Conservation (phyloP, 495 filamentous ascomycete species). For the Aspergillus biplanus region DNA sequence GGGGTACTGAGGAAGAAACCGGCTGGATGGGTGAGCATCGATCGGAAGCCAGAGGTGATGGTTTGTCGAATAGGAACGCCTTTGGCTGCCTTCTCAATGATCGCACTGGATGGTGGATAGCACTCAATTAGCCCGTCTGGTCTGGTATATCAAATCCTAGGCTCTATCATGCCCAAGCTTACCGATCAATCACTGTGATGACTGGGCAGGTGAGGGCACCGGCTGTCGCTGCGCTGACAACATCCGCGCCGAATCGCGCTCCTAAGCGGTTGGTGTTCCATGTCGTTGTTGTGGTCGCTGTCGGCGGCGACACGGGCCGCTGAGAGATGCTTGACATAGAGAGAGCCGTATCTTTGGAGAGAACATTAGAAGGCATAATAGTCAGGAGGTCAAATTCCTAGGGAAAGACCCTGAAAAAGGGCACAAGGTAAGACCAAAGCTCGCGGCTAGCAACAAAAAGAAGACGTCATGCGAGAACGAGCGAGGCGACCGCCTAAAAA, state of each 20-base stretch:
- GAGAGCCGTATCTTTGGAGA: slow-evolving; percentile 35
- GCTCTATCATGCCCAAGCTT: slow-evolving; percentile 24
- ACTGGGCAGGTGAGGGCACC: slow-evolving; percentile 84
- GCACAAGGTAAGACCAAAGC: background rate
- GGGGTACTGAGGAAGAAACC: slow-evolving; percentile 76
- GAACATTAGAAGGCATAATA: slow-evolving; percentile 41
- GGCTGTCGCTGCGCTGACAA: slow-evolving; percentile 71
- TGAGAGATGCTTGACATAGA: slow-evolving; percentile 33
- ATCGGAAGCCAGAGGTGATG: slow-evolving; percentile 62
- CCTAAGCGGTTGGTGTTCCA: slow-evolving; percentile 82
- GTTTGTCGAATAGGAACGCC: slow-evolving; percentile 70
- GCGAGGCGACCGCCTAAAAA: background rate
- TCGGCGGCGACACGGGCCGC: slow-evolving; percentile 21
- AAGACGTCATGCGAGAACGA: slow-evolving; percentile 22
- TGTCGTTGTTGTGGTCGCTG: slow-evolving; percentile 22
- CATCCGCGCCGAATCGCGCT: slow-evolving; percentile 71
- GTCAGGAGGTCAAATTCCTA: background rate
- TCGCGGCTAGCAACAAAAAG: slow-evolving; percentile 20
- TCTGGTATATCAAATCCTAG: background rate
- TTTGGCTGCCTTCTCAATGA: slow-evolving; percentile 95
- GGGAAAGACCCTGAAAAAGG: background rate
- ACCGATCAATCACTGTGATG: slow-evolving; percentile 93
- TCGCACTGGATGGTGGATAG: slow-evolving; percentile 58
- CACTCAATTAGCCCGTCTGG: background rate
- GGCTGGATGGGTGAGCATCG: slow-evolving; percentile 70